Percentiles rank a stretch among this genome's conserved stretches.
Evolutionary conservation across 78 protist genomes (phyloP).

Genomic region (Isochrysis galbana): DNA sequence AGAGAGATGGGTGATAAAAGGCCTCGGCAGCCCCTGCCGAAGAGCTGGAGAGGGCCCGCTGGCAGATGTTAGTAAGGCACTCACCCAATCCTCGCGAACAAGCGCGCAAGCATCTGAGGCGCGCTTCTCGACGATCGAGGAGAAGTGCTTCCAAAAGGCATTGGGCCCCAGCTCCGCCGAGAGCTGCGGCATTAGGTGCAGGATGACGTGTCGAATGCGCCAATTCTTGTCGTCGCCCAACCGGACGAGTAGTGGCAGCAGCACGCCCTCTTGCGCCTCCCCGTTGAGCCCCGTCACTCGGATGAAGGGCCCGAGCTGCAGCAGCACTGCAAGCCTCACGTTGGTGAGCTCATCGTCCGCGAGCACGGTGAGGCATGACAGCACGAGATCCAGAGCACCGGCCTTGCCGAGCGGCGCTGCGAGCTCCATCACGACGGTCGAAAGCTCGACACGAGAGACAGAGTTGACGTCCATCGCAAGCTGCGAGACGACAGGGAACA

Average conservation of each 20-base stretch:
- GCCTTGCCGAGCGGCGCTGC: slow-evolving; percentile 79
- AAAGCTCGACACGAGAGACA: slow-evolving; percentile 88
- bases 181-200: neutral
- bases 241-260: neutral
- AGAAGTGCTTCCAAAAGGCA: neutral
- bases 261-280: neutral
- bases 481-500: slow-evolving; percentile 72
- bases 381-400: slow-evolving; percentile 67
- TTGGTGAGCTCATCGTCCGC: slow-evolving; percentile 84
- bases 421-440: slow-evolving; percentile 73
- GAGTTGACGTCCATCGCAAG: slow-evolving; percentile 79
- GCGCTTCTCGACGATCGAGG: neutral
- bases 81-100: neutral
- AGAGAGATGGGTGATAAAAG: no score
- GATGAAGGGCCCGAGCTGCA: slow-evolving; percentile 47
- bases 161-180: neutral
- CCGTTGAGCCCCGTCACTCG: neutral
- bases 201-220: neutral
- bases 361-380: slow-evolving; percentile 78
- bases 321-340: slow-evolving; percentile 83
- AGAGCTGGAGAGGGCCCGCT: no score
- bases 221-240: neutral
- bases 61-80: no score
- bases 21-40: no score
- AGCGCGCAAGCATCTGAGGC: neutral